Base-by-base conservation (phyloP, 2,329 filamentous ascomycete species). In the Oidium heveae region DNA sequence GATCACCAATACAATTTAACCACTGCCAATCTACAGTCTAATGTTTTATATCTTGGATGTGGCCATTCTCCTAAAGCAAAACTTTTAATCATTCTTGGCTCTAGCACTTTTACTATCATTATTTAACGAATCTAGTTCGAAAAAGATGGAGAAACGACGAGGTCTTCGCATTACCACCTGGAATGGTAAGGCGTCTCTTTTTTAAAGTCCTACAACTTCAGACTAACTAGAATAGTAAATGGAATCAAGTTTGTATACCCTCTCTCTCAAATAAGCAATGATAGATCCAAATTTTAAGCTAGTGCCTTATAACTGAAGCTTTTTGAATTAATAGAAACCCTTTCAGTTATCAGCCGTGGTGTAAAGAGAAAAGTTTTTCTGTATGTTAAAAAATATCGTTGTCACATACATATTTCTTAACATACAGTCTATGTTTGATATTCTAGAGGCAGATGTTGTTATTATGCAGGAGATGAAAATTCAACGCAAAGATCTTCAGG, bases 401-500 rank as follows among this genome's bases (percentile, higher is more conserved):
- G 16, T 12, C 8, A 33, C 15, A 41, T 24, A 9, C 6, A 41
- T 43, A 18, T 28, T 43, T 33, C 36, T 32, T 12, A 44, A 12
- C 18, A 24, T 12, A 1, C 56, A 86, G 82, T 75, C 82, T 59
- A 96, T 96, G 91, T 96, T 98, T 68, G 85, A 94, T 60, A 84
- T 83, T 46, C 75, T 98, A 7, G 84, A 91, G 65, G 80, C 88
- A 54, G 91, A 98, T 66, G 91, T 98, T 59, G 79, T 96, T 18
- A 75, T 95, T 56, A 87, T 96, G 72, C 91, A 98, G 67, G 91
- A 96, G 68, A 81, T 86, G 46, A 98, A 96, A 69, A 95, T 96
- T 43, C 91, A 96, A 65, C 76, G 83, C 56, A 94, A 94, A 65
- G 88, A 95, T 61, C 71, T 98, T 1, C 75, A 74, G 43, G 91